Conservation (phyloP, 2,329 filamentous ascomycete genomes). For the Microcyclospora tardicrescens region DNA sequence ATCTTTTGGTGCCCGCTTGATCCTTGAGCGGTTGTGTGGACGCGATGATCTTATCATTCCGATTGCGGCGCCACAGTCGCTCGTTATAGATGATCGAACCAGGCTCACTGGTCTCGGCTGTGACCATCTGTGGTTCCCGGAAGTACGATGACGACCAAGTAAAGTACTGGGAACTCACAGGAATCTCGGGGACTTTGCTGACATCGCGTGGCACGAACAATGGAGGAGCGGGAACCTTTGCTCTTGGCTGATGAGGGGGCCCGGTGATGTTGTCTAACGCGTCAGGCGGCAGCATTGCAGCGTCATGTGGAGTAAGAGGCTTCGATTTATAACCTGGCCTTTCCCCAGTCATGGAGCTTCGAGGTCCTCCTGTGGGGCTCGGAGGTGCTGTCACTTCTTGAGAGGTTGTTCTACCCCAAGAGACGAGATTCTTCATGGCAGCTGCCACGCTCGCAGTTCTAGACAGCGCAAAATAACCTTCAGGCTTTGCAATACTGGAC, state of each 20-base stretch:
- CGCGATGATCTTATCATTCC: constrained; percentile 83
- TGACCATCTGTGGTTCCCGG: constrained; percentile 95
- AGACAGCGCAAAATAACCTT: constrained; percentile 50
- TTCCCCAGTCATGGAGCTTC: constrained; percentile 10
- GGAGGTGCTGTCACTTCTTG: constrained; percentile 9
- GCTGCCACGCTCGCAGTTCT: constrained; percentile 53
- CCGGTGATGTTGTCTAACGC: constrained; percentile 48
- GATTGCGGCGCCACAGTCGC: constrained; percentile 77
- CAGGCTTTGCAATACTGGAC: constrained; percentile 35
- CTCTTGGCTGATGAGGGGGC: constrained; percentile 51
- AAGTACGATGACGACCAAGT: constrained; percentile 97
- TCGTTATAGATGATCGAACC: constrained; percentile 95
- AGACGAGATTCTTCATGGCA: constrained; percentile 49
- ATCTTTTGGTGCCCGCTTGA: constrained; percentile 69
- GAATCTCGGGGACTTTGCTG: constrained; percentile 50
- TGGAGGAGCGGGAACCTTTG: constrained; percentile 66
- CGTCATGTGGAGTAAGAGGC: constrained; percentile 20
- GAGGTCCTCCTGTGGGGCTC: constrained; percentile 15
- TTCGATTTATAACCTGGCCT: constrained; percentile 31
- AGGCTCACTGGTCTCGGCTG: constrained; percentile 87
- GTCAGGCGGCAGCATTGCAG: constrained; percentile 48
- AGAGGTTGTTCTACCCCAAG: constrained; percentile 17
- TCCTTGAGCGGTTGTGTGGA: constrained; percentile 91
- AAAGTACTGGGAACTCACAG: constrained; percentile 70
- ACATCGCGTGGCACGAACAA: constrained; percentile 54